Conservation (phyloP, 306 rosid species). For the Acacia acuminata region DNA sequence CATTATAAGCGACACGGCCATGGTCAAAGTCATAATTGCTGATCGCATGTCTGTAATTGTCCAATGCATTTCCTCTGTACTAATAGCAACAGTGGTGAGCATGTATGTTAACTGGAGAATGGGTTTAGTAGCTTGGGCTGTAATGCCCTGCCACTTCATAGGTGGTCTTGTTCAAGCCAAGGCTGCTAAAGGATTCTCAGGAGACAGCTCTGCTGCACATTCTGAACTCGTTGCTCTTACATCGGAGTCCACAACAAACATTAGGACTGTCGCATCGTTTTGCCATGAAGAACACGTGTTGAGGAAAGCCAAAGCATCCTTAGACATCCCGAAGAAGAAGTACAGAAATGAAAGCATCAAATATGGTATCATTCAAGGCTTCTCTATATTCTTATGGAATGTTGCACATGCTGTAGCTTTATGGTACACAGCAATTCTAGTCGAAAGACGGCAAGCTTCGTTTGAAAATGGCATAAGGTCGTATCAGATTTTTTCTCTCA, state of each 20-base stretch:
- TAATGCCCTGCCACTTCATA: slow-evolving; percentile 97
- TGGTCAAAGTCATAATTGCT: slow-evolving; percentile 82
- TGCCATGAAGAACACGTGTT: slow-evolving; percentile 78
- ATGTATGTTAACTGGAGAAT: slow-evolving; percentile 82
- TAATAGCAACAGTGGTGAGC: slow-evolving; percentile 85
- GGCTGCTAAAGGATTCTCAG: slow-evolving; percentile 88
- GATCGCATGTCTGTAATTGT: slow-evolving; percentile 87
- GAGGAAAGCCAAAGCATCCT: slow-evolving; percentile 57
- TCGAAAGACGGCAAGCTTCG: slow-evolving; percentile 56
- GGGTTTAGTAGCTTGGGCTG: slow-evolving; percentile 93
- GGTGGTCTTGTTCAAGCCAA: slow-evolving; percentile 92
- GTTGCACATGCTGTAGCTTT: slow-evolving; percentile 89
- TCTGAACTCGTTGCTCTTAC: slow-evolving; percentile 71
- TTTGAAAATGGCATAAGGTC: slow-evolving; percentile 77
- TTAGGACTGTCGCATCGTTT: slow-evolving; percentile 79
- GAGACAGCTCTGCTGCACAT: slow-evolving; percentile 73
- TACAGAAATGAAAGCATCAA: slow-evolving; percentile 71
- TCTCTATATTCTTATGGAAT: slow-evolving; percentile 89
- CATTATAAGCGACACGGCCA: slow-evolving; percentile 71
- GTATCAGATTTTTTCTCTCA: slow-evolving; percentile 91
- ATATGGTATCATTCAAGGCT: slow-evolving; percentile 76
- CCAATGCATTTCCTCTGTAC: slow-evolving; percentile 82
- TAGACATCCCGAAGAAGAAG: slow-evolving; percentile 66
- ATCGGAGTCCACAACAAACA: slow-evolving; percentile 82
- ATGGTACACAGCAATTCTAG: slow-evolving; percentile 81